Percentiles rank a stretch among this genome's conserved stretches.
These are phyloP conservation scores for Xylariales sp. DNA, from an alignment of 2,329 filamentous ascomycete genomes.

Conservation along the genomic window DNA sequence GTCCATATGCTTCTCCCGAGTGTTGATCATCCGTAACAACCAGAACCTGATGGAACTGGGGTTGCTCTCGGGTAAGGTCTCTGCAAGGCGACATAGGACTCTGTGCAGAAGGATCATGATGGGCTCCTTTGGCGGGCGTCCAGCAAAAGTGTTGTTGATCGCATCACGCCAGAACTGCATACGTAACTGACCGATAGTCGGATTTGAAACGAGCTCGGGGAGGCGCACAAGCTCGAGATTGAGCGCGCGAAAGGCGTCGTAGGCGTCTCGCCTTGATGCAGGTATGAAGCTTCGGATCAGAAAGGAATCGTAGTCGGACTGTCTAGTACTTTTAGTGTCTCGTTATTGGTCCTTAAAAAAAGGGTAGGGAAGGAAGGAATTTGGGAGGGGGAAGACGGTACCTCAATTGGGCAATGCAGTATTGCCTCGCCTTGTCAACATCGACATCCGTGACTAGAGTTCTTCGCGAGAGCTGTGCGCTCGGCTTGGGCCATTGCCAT, in stretches of 20 bases:
- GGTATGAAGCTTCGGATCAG: slow-evolving; percentile 88
- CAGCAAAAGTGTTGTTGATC: slow-evolving; percentile 80
- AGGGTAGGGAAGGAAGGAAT: not conserved
- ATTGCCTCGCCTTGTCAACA: slow-evolving; percentile 63
- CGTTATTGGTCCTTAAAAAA: not conserved
- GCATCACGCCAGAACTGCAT: slow-evolving; percentile 96
- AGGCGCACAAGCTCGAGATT: slow-evolving; percentile 93
- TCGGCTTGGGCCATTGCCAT: slow-evolving; percentile 38
- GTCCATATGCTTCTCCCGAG: slow-evolving; percentile 83
- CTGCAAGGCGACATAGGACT: slow-evolving; percentile 72
- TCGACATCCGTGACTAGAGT: slow-evolving; percentile 63
- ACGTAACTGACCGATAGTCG: slow-evolving; percentile 87
- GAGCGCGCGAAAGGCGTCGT: slow-evolving; percentile 89
- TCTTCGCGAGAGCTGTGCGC: slow-evolving; percentile 43
- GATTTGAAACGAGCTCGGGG: slow-evolving; percentile 87
- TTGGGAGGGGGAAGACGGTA: slow-evolving; percentile 42
- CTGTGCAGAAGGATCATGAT: slow-evolving; percentile 85
- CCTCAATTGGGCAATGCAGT: slow-evolving; percentile 66
- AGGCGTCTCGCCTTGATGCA: slow-evolving; percentile 78
- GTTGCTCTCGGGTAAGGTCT: slow-evolving; percentile 53
- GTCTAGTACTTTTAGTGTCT: slow-evolving; percentile 64
- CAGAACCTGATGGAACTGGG: slow-evolving; percentile 73
- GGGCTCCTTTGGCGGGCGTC: slow-evolving; percentile 86
- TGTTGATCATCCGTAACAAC: slow-evolving; percentile 80
- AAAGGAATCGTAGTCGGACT: slow-evolving; percentile 89